Evolutionary conservation across 495 filamentous ascomycete species (phyloP).

Genomic region (Ramalina intermedia): DNA sequence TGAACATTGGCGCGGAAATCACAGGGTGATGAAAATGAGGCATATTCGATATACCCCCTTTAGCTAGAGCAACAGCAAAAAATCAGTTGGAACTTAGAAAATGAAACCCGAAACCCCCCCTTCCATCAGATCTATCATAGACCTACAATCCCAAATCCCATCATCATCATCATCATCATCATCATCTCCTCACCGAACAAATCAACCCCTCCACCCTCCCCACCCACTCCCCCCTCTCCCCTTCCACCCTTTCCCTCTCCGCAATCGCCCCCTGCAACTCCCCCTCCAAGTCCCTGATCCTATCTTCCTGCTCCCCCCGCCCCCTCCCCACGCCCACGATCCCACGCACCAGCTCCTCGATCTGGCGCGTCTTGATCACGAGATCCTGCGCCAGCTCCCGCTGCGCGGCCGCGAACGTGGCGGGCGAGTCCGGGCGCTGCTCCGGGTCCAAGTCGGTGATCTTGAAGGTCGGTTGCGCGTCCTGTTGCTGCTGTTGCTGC

Average conservation of each 20-base stretch:
- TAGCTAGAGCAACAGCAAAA: neutral
- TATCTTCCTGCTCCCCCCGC: constrained; percentile 63
- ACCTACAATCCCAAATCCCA: neutral
- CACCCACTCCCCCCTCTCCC: constrained; percentile 55
- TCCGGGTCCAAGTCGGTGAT: constrained; percentile 10
- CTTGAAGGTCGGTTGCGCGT: neutral
- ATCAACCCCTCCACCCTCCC: constrained; percentile 55
- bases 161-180: neutral
- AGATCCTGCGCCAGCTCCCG: constrained; percentile 75
- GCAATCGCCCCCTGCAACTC: constrained; percentile 61
- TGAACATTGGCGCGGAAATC: too few species aligned
- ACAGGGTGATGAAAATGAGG: too few species aligned
- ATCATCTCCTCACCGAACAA: constrained; percentile 26
- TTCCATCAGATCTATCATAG: neutral
- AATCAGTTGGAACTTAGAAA: neutral
- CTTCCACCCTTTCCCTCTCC: constrained; percentile 53
- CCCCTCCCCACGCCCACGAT: constrained; percentile 81
- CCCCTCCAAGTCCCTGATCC: constrained; percentile 60
- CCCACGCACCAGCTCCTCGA: constrained; percentile 68
- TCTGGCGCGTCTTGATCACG: constrained; percentile 84
- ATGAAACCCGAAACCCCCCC: neutral
- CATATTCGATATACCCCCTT: neutral
- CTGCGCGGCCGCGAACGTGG: constrained; percentile 54
- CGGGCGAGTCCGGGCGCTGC: constrained; percentile 42
- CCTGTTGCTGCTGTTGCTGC: constrained; percentile 19